phyloP scores from a whole-genome alignment of 2,329 filamentous ascomycete genomes.

The Hypocrella siamensis region DNA sequence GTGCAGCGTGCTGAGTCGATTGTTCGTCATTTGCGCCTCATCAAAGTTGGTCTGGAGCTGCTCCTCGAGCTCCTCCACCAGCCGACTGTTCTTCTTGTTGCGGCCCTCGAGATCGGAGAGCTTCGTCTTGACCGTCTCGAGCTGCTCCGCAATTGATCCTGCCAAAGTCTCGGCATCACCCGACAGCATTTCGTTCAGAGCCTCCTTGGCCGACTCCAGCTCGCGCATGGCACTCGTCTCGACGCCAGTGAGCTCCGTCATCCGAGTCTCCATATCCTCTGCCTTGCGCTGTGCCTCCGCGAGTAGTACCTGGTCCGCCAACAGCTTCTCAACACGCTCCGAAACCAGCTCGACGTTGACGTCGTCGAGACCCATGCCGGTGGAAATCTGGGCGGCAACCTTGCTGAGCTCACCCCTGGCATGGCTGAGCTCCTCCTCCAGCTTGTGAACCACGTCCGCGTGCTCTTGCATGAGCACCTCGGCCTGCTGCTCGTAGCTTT shows the following conservation, averaged over 20 bases:
- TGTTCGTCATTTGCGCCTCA: constrained; percentile 71
- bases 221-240: constrained; percentile 45
- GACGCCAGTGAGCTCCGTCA: constrained; percentile 38
- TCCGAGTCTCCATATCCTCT: constrained; percentile 37
- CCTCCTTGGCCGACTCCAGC: constrained; percentile 43
- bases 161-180: constrained; percentile 27
- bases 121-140: constrained; percentile 49
- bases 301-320: constrained; percentile 44
- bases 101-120: constrained; percentile 44
- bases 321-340: constrained; percentile 41
- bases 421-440: constrained; percentile 47
- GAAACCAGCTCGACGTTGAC: constrained; percentile 53
- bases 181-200: constrained; percentile 36
- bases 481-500: constrained; percentile 41
- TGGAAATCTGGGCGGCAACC: constrained; percentile 46
- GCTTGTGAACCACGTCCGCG: constrained; percentile 33
- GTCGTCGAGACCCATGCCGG: constrained; percentile 44
- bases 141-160: constrained; percentile 35
- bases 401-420: constrained; percentile 52
- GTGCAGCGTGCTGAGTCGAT: constrained; percentile 71
- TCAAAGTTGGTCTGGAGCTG: constrained; percentile 93
- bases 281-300: constrained; percentile 41
- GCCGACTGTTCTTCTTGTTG: constrained; percentile 80
- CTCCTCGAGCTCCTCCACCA: constrained; percentile 93
- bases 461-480: constrained; percentile 45